Conservation (phyloP, 306 rosid genomes). For the Trifolium fragiferum region DNA sequence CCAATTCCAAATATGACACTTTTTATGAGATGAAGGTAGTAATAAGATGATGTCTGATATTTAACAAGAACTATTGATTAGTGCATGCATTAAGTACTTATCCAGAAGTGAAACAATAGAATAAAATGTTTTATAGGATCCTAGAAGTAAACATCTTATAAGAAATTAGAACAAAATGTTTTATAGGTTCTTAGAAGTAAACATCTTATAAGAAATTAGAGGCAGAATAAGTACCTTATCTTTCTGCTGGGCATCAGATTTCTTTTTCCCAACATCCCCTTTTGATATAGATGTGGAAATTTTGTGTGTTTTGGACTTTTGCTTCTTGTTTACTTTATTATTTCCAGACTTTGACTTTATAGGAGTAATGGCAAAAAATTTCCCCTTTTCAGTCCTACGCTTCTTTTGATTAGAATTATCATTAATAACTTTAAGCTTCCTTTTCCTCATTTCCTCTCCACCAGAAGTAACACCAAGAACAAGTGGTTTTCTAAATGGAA, state of each 20-base stretch:
- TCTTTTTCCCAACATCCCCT: conserved; percentile 61
- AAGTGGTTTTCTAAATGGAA: conserved; percentile 56
- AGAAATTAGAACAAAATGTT: conserved; percentile 1
- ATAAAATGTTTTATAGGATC: conserved; percentile 10
- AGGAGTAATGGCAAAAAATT: conserved; percentile 49
- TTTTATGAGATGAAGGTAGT: no score
- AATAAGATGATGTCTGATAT: conserved; percentile 16
- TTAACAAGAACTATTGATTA: conserved; percentile 26
- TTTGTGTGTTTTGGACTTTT: conserved; percentile 58
- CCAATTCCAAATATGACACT: no score
- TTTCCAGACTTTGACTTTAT: conserved; percentile 56
- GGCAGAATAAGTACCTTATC: conserved; percentile 67
- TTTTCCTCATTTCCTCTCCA: conserved; percentile 61
- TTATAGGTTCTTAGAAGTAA: conserved; percentile 25
- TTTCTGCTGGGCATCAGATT: conserved; percentile 56
- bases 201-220: conserved; percentile 14
- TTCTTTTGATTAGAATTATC: conserved; percentile 62
- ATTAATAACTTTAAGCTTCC: conserved; percentile 61
- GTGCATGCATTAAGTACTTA: conserved; percentile 34
- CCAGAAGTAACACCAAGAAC: conserved; percentile 73
- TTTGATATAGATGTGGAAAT: conserved; percentile 57
- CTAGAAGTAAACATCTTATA: conserved; percentile 33
- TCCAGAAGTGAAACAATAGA: conserved; percentile 25
- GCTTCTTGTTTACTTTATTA: conserved; percentile 66
- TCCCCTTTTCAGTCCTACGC: conserved; percentile 70